Conservation (phyloP, 192 early-diverging fungal species). For the Gamsiella multidivaricata region DNA sequence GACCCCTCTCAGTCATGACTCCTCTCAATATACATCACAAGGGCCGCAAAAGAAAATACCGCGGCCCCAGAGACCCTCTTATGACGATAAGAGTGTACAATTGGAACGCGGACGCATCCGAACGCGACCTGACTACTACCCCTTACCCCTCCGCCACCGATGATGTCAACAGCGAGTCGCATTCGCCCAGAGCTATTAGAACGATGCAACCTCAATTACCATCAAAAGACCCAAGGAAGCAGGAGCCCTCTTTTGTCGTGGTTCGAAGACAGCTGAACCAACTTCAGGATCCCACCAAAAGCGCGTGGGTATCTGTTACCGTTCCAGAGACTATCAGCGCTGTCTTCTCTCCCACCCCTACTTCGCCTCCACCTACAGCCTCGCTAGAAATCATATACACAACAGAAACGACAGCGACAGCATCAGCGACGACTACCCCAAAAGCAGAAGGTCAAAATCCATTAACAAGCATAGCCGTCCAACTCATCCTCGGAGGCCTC, state of each 20-base stretch:
- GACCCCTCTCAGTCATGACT: slow-evolving; percentile 2
- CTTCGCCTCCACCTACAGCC: neutral
- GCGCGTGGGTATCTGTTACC: no score
- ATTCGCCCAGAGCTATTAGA: no score
- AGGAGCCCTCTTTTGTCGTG: neutral
- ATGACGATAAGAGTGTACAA: slow-evolving; percentile 6
- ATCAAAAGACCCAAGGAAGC: neutral
- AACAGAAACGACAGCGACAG: neutral
- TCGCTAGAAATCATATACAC: neutral
- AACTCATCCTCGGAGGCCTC: slow-evolving; percentile 21
- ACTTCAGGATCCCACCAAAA: neutral
- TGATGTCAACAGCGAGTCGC: no score
- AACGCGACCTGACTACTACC: no score
- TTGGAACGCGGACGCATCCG: neutral
- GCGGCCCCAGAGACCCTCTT: neutral
- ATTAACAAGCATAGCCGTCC: slow-evolving; percentile 19
- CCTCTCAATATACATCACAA: neutral
- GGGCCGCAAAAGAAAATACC: slow-evolving; percentile 15
- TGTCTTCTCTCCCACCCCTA: neutral
- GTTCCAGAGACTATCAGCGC: neutral
- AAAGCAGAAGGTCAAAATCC: slow-evolving; percentile 8
- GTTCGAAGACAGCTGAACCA: neutral
- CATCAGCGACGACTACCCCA: slow-evolving; percentile 7
- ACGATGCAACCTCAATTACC: neutral
- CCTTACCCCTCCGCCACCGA: no score